A percentile compares a stretch with the other conserved stretches of the same genome.
Conservation (phyloP, 495 filamentous ascomycete genomes). For the Xylaria castorea region DNA sequence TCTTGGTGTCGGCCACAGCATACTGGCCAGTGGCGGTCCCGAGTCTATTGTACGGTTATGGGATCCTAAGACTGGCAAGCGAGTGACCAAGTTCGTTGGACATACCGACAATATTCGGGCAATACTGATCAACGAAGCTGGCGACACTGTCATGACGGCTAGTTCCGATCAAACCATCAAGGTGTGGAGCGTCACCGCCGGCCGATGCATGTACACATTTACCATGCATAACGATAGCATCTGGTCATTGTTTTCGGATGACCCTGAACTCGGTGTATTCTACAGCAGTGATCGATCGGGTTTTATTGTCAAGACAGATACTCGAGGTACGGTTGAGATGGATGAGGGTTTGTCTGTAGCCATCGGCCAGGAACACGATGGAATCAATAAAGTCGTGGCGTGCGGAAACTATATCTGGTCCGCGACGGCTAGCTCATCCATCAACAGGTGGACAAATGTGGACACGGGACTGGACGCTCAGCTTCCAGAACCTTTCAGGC, state of each 20-base stretch:
- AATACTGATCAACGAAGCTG: conserved; percentile 85
- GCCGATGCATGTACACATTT: conserved; percentile 94
- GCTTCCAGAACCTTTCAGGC: conserved; percentile 60
- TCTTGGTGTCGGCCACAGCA: conserved; percentile 70
- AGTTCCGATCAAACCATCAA: conserved; percentile 98
- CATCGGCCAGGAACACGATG: conserved; percentile 87
- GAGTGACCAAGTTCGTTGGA: conserved; percentile 95
- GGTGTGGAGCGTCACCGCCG: conserved; percentile 93
- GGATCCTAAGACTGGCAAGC: conserved; percentile 88
- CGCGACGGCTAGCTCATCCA: conserved; percentile 89
- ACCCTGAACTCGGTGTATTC: conserved; percentile 85
- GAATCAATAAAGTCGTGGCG: conserved; percentile 83
- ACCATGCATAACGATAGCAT: conserved; percentile 99
- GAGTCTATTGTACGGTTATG: conserved; percentile 93
- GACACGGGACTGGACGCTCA: conserved; percentile 68
- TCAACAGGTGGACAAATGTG: conserved; percentile 91
- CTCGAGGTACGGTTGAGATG: conserved; percentile 68
- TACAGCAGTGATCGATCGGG: conserved; percentile 94
- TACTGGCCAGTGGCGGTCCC: conserved; percentile 91
- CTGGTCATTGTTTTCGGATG: conserved; percentile 91
- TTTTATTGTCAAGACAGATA: conserved; percentile 92
- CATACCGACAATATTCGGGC: conserved; percentile 95
- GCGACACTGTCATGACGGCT: conserved; percentile 90
- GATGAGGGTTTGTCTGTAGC: conserved; percentile 91
- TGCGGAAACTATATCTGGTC: conserved; percentile 89